Base-by-base conservation (phyloP, 257 asterid species). In the Ilex asprella region DNA sequence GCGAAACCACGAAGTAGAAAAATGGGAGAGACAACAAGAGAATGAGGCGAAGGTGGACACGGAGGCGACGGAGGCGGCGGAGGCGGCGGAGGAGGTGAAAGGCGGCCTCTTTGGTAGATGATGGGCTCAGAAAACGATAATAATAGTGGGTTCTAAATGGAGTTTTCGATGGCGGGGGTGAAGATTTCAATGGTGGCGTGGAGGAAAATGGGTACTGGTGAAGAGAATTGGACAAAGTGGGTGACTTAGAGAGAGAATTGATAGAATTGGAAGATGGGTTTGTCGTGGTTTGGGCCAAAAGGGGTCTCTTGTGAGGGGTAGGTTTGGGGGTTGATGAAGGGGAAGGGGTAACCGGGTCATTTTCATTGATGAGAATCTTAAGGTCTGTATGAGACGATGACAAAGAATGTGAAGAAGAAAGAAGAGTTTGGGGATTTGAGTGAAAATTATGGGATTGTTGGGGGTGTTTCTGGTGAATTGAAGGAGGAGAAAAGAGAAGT, bases 231-330 rank as follows among this genome's bases (percentile, higher is more conserved):
- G 89, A 78, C 1, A 86, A 60, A 59, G 87, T 79, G 2, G 95
- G 89, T 12, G 83, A 69, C 76, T 88, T 89, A 16, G 85, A 8
- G 14, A 79, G 67, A 59, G 85, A 73, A 56, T 67, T 74, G 1
- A 69, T 50, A 30, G 74, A 67, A 43, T 59, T 69, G 69, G 31
- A 85, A 65, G 66, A 84, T 75, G 57, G 29, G 3, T 15, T 46
- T 77, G 89, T 39, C 70, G 57, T 53, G 0, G 27, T n/a, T 15
- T 53, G 57, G 30, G 30, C 0, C 6, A 77, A 75, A 75, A 79
- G 84, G 47, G 95, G 95, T 54, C 93, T 71, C 59, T 87, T 85
- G 71, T 82, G 82, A 43, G 95, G 90, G 63, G 90, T 78, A 67
- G 94, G 76, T 72, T 84, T 82, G 7, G 55, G 55, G 16, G 55